A percentile compares a stretch with the other conserved stretches of the same genome.
phyloP scores from a whole-genome alignment of 441 rosid genomes.

The Erodium chrysanthum region DNA sequence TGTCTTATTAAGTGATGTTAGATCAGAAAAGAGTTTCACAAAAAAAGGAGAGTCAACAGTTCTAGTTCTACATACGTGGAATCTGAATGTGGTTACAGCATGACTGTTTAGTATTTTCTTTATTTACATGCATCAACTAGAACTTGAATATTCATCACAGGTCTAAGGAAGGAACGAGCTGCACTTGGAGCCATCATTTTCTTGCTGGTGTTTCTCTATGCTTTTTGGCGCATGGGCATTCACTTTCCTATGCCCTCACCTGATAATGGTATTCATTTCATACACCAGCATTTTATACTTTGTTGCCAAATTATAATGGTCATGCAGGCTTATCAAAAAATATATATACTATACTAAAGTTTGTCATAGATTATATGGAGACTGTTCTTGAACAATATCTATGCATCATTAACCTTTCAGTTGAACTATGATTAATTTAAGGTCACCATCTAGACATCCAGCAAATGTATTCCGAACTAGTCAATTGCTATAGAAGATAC shows the following conservation, averaged over 20 bases:
- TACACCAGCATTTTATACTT: not conserved
- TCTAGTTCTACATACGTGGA: no score
- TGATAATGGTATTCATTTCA: constrained; percentile 54
- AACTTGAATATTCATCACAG: constrained; percentile 30
- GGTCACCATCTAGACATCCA: constrained; percentile 2
- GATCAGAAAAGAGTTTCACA: no score
- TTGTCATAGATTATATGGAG: not conserved
- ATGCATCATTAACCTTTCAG: not conserved
- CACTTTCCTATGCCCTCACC: constrained; percentile 98
- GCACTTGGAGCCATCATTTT: constrained; percentile 83
- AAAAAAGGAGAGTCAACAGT: no score
- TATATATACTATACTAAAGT: no score
- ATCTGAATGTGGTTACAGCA: no score
- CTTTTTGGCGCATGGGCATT: constrained; percentile 99
- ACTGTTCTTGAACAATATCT: constrained; percentile 3
- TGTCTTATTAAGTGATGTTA: no score
- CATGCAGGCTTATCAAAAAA: not conserved
- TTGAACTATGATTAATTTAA: not conserved
- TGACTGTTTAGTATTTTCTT: no score
- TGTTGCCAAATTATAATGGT: constrained; percentile 1
- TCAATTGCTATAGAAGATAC: not conserved
- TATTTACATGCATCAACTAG: not conserved
- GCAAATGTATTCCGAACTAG: not conserved
- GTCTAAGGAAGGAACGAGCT: constrained; percentile 87
- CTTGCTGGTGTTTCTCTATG: constrained; percentile 83